Conservation (phyloP, 345 rosid genomes). For the Eucalyptus marginata region DNA sequence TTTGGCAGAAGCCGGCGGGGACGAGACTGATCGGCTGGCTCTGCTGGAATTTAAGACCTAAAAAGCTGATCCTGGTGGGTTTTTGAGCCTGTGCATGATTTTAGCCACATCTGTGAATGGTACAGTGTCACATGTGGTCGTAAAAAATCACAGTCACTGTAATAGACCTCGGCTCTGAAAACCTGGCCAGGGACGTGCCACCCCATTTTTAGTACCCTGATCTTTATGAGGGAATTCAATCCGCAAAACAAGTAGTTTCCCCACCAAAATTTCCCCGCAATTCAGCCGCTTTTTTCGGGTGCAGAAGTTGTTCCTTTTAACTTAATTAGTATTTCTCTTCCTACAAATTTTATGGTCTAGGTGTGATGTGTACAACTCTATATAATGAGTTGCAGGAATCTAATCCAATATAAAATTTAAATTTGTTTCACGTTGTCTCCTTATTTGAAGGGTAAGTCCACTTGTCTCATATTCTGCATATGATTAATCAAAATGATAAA, state of each 20-base stretch:
- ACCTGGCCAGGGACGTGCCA: not conserved
- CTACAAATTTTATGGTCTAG: too few relatives aligned
- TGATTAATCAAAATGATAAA: too few relatives aligned
- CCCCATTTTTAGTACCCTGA: not conserved
- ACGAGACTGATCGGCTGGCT: not conserved
- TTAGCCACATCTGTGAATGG: not conserved
- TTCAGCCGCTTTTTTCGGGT: not conserved
- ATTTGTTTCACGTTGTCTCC: too few relatives aligned
- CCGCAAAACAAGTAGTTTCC: not conserved
- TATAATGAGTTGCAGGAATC: too few relatives aligned
- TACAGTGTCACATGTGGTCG: not conserved
- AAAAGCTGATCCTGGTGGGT: not conserved
- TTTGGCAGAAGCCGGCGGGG: not conserved
- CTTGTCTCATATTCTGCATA: too few relatives aligned
- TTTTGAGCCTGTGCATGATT: not conserved
- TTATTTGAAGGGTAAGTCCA: too few relatives aligned
- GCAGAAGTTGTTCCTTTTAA: not conserved
- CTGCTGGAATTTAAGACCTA: not conserved
- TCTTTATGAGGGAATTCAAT: not conserved
- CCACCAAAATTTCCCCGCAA: not conserved
- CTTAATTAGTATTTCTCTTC: too few relatives aligned
- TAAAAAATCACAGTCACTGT: too few relatives aligned
- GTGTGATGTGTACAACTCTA: too few relatives aligned
- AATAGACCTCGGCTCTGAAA: not conserved
- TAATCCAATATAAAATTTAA: too few relatives aligned